Evolutionary conservation across 2,329 filamentous ascomycete species (phyloP).

Genomic region (Lizonia empirigonia): DNA sequence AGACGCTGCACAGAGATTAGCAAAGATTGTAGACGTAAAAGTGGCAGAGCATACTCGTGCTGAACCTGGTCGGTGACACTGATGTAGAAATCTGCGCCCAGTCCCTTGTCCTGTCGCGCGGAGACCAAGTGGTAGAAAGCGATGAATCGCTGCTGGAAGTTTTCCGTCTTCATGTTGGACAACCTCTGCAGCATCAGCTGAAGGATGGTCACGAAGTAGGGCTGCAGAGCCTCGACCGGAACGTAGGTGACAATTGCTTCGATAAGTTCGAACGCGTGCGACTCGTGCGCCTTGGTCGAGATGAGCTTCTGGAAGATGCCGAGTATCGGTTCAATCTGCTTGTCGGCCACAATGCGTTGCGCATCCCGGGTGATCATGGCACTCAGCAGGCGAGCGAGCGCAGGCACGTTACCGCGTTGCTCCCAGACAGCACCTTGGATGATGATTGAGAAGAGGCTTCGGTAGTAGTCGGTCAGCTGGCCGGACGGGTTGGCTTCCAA

Average conservation of each 20-base stretch:
- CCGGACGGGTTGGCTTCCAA: constrained; percentile 82
- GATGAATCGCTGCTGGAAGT: constrained; percentile 83
- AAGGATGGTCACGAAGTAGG: constrained; percentile 80
- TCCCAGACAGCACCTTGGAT: constrained; percentile 88
- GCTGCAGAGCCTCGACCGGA: constrained; percentile 73
- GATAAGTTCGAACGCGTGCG: constrained; percentile 85
- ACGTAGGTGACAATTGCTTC: constrained; percentile 78
- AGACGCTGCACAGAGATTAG: constrained; percentile 61
- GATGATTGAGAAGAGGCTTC: constrained; percentile 76
- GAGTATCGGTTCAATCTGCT: constrained; percentile 86
- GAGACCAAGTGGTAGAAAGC: constrained; percentile 94
- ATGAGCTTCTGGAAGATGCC: constrained; percentile 95
- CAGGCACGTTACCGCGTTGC: constrained; percentile 88
- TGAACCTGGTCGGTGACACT: constrained; percentile 82
- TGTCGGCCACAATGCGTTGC: constrained; percentile 73
- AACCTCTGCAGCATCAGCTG: constrained; percentile 78
- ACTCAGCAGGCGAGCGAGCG: constrained; percentile 80
- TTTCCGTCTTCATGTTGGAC: constrained; percentile 77
- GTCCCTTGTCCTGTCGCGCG: constrained; percentile 76
- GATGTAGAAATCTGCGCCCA: constrained; percentile 92
- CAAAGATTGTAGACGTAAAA: not conserved
- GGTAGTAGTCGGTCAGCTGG: constrained; percentile 81
- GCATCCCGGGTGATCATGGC: constrained; percentile 82
- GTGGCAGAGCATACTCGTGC: constrained; percentile 56
- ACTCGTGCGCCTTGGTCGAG: constrained; percentile 79